Percentiles rank a stretch among this genome's conserved stretches.
phyloP scores from a whole-genome alignment of 768 basidiomycete genomes.

The Ramaria rubella region DNA sequence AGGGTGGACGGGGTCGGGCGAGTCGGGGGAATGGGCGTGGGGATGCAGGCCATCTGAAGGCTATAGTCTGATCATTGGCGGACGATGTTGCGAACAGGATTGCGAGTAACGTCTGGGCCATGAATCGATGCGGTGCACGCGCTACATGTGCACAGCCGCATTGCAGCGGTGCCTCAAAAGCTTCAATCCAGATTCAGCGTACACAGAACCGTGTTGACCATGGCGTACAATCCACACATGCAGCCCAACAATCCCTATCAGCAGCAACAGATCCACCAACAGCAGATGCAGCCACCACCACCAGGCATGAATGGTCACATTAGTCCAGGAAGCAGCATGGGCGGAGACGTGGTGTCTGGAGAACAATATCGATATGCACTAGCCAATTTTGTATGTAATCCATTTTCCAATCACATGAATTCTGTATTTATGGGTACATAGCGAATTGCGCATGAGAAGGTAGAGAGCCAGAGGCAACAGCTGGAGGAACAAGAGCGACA shows the following conservation, averaged over 20 bases:
- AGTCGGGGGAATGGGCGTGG: slow-evolving; percentile 62
- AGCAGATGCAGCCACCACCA: not conserved
- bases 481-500: slow-evolving; percentile 81
- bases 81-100: slow-evolving; percentile 81
- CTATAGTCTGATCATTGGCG: slow-evolving; percentile 68
- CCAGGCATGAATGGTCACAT: not conserved
- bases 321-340: not conserved
- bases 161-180: not conserved
- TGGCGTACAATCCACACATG: slow-evolving; percentile 5
- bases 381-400: slow-evolving; percentile 61
- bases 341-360: slow-evolving; percentile 32
- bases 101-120: slow-evolving; percentile 77
- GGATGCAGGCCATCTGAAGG: slow-evolving; percentile 80
- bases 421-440: slow-evolving; percentile 27
- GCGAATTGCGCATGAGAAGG: slow-evolving; percentile 86
- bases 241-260: slow-evolving; percentile 4
- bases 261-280: slow-evolving; percentile 5
- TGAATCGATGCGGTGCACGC: slow-evolving; percentile 20
- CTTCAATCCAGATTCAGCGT: not conserved
- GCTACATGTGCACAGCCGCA: not conserved
- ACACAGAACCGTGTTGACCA: slow-evolving; percentile 1
- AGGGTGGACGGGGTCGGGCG: slow-evolving; percentile 58
- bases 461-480: slow-evolving; percentile 72
- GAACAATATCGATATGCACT: slow-evolving; percentile 81
- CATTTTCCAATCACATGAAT: not conserved